Base-by-base conservation (phyloP, 148 eudicot genomes). In the Simmondsia chinensis region DNA sequence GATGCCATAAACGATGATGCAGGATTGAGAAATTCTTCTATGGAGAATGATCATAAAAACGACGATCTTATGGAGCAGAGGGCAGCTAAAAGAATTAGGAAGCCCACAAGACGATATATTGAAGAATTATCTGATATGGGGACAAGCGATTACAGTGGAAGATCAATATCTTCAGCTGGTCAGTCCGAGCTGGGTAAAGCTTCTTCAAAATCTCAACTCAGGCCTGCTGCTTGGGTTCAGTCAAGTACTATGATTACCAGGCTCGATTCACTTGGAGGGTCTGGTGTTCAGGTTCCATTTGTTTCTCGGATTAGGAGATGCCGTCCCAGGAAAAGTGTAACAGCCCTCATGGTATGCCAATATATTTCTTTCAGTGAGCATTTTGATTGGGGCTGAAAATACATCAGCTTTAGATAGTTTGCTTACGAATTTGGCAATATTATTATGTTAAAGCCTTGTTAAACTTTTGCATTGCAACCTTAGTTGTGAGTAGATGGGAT, bases 41-140 rank as follows among this genome's bases (percentile, higher is more conserved):
- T 32, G 5, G 75, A 70, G 32, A 21, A 56, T 64, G 68, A 58
- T 46, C 42, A 30, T 54, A 64, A 13, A 53, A 61, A 48, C 66
- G 76, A 79, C 54, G 79, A 75, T 64, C 23, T 30, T 33, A 36
- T 21, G 15, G 88, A 72, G 36, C 56, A 60, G 53, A 71, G 68
- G 60, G 75, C 66, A 22, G 73, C 65, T 46, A 93, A 93, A 80
- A 74, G 99, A 73, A 74, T 65, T 44, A 66, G 99, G 56, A 93
- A 86, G 52, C 99, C 99, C 20, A 93, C 99, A 37, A 93, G 45
- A 54, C 70, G 99, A 41, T 93, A 86, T 30, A 86, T 93, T 64
- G 94, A 93, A 61, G 95, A 91, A 65, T 67, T 64, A 46, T 86
- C 94, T 18, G 94, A 86, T 60, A 63, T 49, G 51, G 94, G 75